Evolutionary conservation across 1,139 yeast genomes (phyloP), one percentile per base, ranked within the genome.

Genomic region (Candida neerlandica): DNA sequence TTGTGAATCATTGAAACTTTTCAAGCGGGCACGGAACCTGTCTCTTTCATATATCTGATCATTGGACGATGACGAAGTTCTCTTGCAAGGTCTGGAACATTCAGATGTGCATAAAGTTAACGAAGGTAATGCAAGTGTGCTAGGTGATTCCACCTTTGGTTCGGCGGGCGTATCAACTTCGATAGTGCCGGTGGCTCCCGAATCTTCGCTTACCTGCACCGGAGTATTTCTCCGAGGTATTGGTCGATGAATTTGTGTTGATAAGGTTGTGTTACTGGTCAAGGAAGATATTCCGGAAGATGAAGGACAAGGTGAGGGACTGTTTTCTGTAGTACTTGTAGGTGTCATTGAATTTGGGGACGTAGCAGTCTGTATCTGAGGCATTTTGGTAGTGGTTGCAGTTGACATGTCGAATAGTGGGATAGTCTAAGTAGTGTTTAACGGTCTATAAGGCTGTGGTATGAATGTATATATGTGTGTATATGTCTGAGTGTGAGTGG

Each of bases 41-140:
- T 75, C 81, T 41, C 81, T 58, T 55, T 76, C 80, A 55, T 72
- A 72, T 11, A 70, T 41, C 35, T 67, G 60, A 55, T 75, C 81
- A 52, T 74, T 75, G 10, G 80, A 75, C 5, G 75, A 58, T 2
- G 79, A 74, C 1, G 74, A 68, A 1, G 79, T 67, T 30, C 81
- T 56, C 54, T 77, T 77, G 35, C 55, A 53, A n/a, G 55, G 45
- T 21, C 55, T 51, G 15, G 40, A 41, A 10, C 11, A 32, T n/a
- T 42, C 43, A 10, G 21, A 19, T 30, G 35, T 12, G 2, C 14
- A 21, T 14, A 19, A 12, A 14, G 40, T 7, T 16, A 45, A 15
- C 12, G 40, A 26, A 7, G 44, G 21, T 30, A 41, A 39, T 21
- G 45, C 9, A 12, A 35, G 26, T n/a, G 44, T 7, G n/a, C 29